Conservation (phyloP, 2,329 filamentous ascomycete genomes). For the Arthroderma sp. region DNA sequence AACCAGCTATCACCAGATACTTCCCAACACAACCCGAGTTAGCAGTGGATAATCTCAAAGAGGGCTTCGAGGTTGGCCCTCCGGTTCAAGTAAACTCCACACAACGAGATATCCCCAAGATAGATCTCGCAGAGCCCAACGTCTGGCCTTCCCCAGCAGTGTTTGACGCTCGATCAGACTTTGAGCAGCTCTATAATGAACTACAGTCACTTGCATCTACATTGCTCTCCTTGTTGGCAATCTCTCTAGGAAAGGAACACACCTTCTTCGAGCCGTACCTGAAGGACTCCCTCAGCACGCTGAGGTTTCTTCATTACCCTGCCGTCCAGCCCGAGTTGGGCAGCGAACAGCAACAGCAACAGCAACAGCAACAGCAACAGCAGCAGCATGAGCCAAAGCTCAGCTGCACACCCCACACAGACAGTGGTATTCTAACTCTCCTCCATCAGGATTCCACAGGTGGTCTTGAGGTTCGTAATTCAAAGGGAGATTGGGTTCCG, state of each 20-base stretch:
- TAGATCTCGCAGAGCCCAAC: conserved; percentile 30
- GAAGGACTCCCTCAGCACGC: conserved; percentile 29
- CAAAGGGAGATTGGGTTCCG: conserved; percentile 28
- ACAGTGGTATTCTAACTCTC: conserved; percentile 36
- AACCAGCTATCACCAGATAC: conserved; percentile 21
- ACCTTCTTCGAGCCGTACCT: conserved; percentile 32
- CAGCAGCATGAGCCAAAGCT: conserved; percentile 9
- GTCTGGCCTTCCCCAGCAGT: conserved; percentile 23
- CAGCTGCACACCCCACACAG: conserved; percentile 23
- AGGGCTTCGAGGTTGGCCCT: conserved; percentile 35
- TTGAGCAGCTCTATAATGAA: conserved; percentile 28
- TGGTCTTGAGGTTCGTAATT: conserved; percentile 35
- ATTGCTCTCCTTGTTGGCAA: conserved; percentile 28
- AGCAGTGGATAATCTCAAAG: conserved; percentile 31
- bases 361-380: conserved; percentile 1
- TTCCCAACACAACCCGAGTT: conserved; percentile 32
- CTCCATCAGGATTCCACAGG: conserved; percentile 36
- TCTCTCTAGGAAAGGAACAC: conserved; percentile 25
- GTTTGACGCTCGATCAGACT: conserved; percentile 15
- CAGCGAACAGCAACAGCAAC: neutral
- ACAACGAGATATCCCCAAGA: conserved; percentile 12
- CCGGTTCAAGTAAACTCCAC: conserved; percentile 5
- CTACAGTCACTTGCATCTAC: conserved; percentile 27
- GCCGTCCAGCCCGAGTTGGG: conserved; percentile 1
- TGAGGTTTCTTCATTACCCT: conserved; percentile 35